Percentiles rank a stretch among this genome's conserved stretches.
phyloP scores from a whole-genome alignment of 108 stramenopile genomes.

The Cyclotella cryptica region DNA sequence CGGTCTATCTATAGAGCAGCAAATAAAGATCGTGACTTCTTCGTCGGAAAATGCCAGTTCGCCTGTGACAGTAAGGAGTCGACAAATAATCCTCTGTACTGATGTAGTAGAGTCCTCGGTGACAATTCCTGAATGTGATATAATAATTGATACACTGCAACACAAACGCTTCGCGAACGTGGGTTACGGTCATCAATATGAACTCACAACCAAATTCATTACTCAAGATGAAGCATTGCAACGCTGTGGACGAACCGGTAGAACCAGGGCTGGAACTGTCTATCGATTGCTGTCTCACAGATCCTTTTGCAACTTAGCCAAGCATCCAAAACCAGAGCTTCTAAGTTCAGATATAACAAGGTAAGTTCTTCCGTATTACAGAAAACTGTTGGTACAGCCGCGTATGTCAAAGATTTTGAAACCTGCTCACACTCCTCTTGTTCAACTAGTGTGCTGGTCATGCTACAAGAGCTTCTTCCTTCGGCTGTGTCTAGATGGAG shows the following conservation, averaged over 20 bases:
- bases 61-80: neutral
- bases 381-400: too few relatives aligned
- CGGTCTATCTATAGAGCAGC: neutral
- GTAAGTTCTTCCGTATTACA: too few relatives aligned
- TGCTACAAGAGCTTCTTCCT: constrained; percentile 5
- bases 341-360: neutral
- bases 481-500: neutral
- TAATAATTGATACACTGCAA: neutral
- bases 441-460: neutral
- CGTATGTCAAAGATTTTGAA: too few relatives aligned
- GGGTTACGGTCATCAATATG: neutral
- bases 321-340: neutral
- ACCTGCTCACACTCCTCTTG: too few relatives aligned
- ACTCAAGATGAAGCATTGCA: constrained; percentile 3
- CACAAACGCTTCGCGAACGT: neutral
- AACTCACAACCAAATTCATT: neutral
- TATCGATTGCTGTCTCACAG: neutral
- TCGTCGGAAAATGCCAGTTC: neutral
- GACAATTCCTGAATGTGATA: constrained; percentile 3
- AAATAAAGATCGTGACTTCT: neutral
- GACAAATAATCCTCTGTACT: neutral
- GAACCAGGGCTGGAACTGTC: constrained; percentile 1
- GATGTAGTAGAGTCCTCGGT: neutral
- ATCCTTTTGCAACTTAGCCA: neutral
- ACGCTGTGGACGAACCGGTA: neutral